Evolutionary conservation across 495 filamentous ascomycete species (phyloP).

Genomic region (Cercophora scortea): DNA sequence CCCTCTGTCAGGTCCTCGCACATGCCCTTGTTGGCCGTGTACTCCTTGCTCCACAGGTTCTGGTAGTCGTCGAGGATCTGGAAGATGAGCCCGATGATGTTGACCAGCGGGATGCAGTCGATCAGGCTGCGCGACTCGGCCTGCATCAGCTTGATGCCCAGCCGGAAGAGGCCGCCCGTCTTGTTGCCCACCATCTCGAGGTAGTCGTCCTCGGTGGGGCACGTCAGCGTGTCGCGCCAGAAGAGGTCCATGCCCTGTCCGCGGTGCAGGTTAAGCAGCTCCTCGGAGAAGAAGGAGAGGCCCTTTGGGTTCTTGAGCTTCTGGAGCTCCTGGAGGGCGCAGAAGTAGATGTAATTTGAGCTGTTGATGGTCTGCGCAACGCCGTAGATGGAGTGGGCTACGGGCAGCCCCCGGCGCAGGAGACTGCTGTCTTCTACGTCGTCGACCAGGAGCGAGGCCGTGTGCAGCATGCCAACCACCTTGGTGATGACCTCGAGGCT

Average conservation of each 20-base stretch:
- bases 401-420: conserved; percentile 81
- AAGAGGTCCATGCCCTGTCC: conserved; percentile 97
- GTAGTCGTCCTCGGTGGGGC: conserved; percentile 93
- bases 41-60: conserved; percentile 67
- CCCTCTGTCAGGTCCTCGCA: conserved; percentile 97
- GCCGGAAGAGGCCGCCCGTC: conserved; percentile 89
- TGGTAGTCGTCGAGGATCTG: conserved; percentile 96
- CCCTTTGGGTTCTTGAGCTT: conserved; percentile 64
- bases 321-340: conserved; percentile 72
- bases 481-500: conserved; percentile 76
- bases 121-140: conserved; percentile 60
- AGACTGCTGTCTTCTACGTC: conserved; percentile 82
- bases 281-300: conserved; percentile 76
- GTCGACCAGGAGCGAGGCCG: conserved; percentile 85
- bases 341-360: conserved; percentile 95
- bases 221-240: conserved; percentile 91
- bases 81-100: conserved; percentile 86
- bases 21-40: conserved; percentile 85
- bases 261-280: conserved; percentile 87
- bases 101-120: conserved; percentile 80
- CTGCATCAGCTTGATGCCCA: conserved; percentile 95
- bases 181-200: conserved; percentile 99
- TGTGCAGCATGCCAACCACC: conserved; percentile 90
- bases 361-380: conserved; percentile 95
- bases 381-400: conserved; percentile 92